phyloP scores from a whole-genome alignment of 2,329 filamentous ascomycete genomes.

The Fusarium sp. region DNA sequence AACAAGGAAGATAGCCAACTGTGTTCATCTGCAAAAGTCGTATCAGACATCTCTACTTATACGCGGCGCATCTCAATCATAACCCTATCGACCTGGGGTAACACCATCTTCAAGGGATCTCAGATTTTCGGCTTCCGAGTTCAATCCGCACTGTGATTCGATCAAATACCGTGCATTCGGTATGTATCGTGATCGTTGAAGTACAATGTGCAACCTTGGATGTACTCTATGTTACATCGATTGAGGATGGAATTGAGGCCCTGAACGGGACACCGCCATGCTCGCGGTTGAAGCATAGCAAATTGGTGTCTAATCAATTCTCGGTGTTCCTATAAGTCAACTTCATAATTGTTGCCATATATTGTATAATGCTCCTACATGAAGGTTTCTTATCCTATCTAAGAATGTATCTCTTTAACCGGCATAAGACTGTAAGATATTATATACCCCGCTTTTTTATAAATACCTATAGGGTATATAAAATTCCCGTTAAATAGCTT shows the following conservation, averaged over 20 bases:
- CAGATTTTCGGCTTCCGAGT: background rate
- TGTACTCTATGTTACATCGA: background rate
- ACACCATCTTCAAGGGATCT: background rate
- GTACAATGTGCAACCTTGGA: background rate
- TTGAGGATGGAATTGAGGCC: background rate
- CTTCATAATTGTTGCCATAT: background rate
- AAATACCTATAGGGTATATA: too few relatives aligned
- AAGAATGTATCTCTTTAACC: too few relatives aligned
- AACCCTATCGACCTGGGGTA: background rate
- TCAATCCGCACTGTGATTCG: background rate
- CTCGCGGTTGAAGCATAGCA: background rate
- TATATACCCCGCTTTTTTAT: too few relatives aligned
- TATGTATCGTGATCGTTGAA: fast-evolving
- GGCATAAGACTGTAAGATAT: too few relatives aligned
- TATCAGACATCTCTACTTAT: background rate
- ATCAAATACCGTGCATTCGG: fast-evolving
- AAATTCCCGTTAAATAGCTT: too few relatives aligned
- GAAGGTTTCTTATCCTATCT: background rate
- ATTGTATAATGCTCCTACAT: background rate
- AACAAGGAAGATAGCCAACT: background rate
- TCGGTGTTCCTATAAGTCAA: background rate
- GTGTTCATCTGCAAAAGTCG: too few relatives aligned
- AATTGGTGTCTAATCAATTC: background rate
- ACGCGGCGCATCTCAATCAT: too few relatives aligned
- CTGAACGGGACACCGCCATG: background rate